These are phyloP conservation scores for Trichoderma gracile DNA, from an alignment of 2,329 filamentous ascomycete genomes.

Conservation along the genomic window DNA sequence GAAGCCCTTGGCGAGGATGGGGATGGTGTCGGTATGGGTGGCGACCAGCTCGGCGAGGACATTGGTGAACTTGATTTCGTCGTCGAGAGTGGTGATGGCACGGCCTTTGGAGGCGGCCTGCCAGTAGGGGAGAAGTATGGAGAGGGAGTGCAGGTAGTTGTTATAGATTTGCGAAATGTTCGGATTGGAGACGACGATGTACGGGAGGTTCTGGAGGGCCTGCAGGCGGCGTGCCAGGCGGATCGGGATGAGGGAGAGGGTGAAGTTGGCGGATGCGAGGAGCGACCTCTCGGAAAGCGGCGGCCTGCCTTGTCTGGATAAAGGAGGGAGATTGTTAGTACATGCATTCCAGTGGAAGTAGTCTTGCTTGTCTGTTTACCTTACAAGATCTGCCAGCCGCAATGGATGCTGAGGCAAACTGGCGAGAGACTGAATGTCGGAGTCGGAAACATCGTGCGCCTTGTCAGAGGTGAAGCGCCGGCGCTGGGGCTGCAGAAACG, in stretches of 20 bases:
- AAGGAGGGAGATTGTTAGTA: background rate
- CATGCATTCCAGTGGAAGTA: too few relatives aligned
- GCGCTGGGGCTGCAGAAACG: slow-evolving; percentile 6
- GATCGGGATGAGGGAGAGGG: slow-evolving; percentile 85
- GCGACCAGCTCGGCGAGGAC: slow-evolving; percentile 94
- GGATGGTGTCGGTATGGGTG: slow-evolving; percentile 93
- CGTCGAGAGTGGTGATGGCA: slow-evolving; percentile 64
- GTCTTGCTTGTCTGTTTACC: slow-evolving; percentile 49
- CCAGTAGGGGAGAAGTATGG: slow-evolving; percentile 80
- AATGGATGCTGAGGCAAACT: slow-evolving; percentile 76
- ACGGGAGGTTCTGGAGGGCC: slow-evolving; percentile 88
- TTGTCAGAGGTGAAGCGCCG: slow-evolving; percentile 28
- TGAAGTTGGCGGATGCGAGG: slow-evolving; percentile 91
- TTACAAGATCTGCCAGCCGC: slow-evolving; percentile 85
- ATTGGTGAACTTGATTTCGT: slow-evolving; percentile 88
- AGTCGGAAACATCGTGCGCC: slow-evolving; percentile 56
- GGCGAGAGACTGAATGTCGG: slow-evolving; percentile 77
- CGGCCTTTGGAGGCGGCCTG: slow-evolving; percentile 48
- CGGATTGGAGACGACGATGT: slow-evolving; percentile 97
- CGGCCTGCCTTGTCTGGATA: slow-evolving; percentile 70
- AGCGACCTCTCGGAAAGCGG: slow-evolving; percentile 79
- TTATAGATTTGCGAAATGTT: slow-evolving; percentile 93
- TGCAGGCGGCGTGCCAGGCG: slow-evolving; percentile 93
- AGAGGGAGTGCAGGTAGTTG: slow-evolving; percentile 93
- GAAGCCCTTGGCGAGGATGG: slow-evolving; percentile 86